These are phyloP conservation scores for Dactylellina drechsleri DNA, from an alignment of 2,329 filamentous ascomycete genomes.

Conservation along the genomic window DNA sequence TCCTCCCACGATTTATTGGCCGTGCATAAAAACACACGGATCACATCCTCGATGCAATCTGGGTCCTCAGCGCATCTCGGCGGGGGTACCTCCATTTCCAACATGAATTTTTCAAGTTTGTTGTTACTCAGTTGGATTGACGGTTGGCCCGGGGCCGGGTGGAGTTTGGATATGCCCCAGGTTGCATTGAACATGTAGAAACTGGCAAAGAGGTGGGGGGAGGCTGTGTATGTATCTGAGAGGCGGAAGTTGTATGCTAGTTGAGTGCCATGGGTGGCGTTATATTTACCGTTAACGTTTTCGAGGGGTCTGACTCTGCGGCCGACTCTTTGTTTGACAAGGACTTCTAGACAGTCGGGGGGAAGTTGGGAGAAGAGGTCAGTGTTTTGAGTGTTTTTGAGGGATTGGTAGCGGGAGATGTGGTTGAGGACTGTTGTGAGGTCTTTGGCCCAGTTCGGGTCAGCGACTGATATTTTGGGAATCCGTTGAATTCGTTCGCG, in stretches of 20 bases:
- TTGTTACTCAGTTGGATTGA: background rate
- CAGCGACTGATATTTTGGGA: slow-evolving; percentile 5
- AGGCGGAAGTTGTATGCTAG: background rate
- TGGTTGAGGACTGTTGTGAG: slow-evolving; percentile 13
- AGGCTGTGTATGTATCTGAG: slow-evolving; percentile 2
- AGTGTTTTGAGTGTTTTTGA: slow-evolving; percentile 2
- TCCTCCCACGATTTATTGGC: slow-evolving; percentile 34
- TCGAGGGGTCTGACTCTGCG: background rate
- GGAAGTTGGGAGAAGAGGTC: background rate
- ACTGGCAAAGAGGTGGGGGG: background rate
- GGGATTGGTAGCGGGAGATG: slow-evolving; percentile 12
- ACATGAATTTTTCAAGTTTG: background rate
- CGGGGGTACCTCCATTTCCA: slow-evolving; percentile 14
- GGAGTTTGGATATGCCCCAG: slow-evolving; percentile 30
- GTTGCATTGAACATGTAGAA: slow-evolving; percentile 28
- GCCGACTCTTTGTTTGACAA: background rate
- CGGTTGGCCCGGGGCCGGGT: slow-evolving; percentile 21
- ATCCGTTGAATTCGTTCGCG: slow-evolving; percentile 7
- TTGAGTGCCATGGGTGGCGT: slow-evolving; percentile 1
- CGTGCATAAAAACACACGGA: slow-evolving; percentile 33
- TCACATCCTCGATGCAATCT: slow-evolving; percentile 20
- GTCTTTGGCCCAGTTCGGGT: slow-evolving; percentile 14
- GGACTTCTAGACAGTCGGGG: slow-evolving; percentile 1
- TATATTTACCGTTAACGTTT: slow-evolving; percentile 11
- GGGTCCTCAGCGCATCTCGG: background rate